Evolutionary conservation across 495 filamentous ascomycete genomes (phyloP).

Genomic region (Penicillium psychrofluorescens): DNA sequence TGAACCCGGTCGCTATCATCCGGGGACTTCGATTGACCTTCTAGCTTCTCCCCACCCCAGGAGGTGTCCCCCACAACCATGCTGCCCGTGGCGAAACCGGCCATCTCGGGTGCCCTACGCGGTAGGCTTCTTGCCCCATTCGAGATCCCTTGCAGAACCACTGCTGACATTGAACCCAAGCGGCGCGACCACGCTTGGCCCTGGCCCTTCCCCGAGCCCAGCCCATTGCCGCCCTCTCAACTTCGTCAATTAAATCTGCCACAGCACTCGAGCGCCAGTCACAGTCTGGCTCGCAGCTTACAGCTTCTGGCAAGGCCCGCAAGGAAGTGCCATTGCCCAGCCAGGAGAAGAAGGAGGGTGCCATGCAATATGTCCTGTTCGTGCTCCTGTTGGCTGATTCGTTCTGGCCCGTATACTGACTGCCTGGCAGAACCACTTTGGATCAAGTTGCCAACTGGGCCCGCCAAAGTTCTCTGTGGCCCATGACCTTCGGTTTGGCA

Average conservation of each 20-base stretch:
- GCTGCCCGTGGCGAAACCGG: slow-evolving; percentile 24
- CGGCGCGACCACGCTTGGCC: slow-evolving; percentile 21
- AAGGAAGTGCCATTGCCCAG: slow-evolving; percentile 80
- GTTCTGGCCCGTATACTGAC: slow-evolving; percentile 3
- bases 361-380: slow-evolving; percentile 94
- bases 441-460: slow-evolving; percentile 94
- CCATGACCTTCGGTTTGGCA: slow-evolving; percentile 95
- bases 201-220: slow-evolving; percentile 18
- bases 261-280: slow-evolving; percentile 39
- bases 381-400: slow-evolving; percentile 21
- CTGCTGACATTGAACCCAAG: slow-evolving; percentile 6
- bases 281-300: slow-evolving; percentile 29
- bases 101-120: slow-evolving; percentile 23
- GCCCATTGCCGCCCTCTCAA: slow-evolving; percentile 31
- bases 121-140: slow-evolving; percentile 12
- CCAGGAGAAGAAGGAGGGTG: slow-evolving; percentile 90
- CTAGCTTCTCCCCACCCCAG: not conserved
- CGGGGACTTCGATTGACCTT: slow-evolving; percentile 1
- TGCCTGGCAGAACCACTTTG: slow-evolving; percentile 63
- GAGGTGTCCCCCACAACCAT: slow-evolving; percentile 9
- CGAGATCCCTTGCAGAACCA: not conserved
- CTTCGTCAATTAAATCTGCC: slow-evolving; percentile 34
- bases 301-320: slow-evolving; percentile 45
- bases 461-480: slow-evolving; percentile 88
- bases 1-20: no score